phyloP scores from a whole-genome alignment of 495 filamentous ascomycete genomes.

The Massariosphaeria phaeospora region DNA sequence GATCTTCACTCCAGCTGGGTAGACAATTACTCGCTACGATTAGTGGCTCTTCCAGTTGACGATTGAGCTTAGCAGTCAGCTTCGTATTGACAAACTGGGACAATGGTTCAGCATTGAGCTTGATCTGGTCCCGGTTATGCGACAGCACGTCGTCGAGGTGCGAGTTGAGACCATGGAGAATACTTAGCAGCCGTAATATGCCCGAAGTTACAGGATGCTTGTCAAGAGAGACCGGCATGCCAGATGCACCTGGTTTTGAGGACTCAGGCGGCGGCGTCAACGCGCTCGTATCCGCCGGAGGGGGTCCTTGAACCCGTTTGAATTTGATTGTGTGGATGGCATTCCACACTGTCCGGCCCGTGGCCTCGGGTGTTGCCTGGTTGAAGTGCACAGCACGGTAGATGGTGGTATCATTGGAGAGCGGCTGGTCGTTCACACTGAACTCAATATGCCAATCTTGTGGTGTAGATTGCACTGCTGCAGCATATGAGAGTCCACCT shows the following conservation, averaged over 20 bases:
- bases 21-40: constrained; percentile 97
- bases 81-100: constrained; percentile 99
- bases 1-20: constrained; percentile 92
- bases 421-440: constrained; percentile 74
- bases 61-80: constrained; percentile 96
- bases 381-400: constrained; percentile 88
- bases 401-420: constrained; percentile 89
- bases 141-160: constrained; percentile 94
- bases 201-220: constrained; percentile 78
- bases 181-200: constrained; percentile 83
- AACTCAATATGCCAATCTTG: constrained; percentile 99
- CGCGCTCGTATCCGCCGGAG: constrained; percentile 69
- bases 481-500: constrained; percentile 69
- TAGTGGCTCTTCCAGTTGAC: constrained; percentile 94
- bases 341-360: constrained; percentile 77
- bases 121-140: constrained; percentile 69
- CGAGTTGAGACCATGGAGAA: constrained; percentile 87
- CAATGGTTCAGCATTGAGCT: constrained; percentile 74
- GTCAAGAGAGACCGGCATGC: constrained; percentile 75
- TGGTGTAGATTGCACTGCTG: constrained; percentile 70
- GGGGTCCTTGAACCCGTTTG: constrained; percentile 79
- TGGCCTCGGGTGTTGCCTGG: constrained; percentile 59
- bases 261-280: constrained; percentile 52
- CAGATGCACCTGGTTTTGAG: constrained; percentile 46
- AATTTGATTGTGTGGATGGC: constrained; percentile 88